Conservation (phyloP, 2,329 filamentous ascomycete species). For the Colletotrichum siamense region DNA sequence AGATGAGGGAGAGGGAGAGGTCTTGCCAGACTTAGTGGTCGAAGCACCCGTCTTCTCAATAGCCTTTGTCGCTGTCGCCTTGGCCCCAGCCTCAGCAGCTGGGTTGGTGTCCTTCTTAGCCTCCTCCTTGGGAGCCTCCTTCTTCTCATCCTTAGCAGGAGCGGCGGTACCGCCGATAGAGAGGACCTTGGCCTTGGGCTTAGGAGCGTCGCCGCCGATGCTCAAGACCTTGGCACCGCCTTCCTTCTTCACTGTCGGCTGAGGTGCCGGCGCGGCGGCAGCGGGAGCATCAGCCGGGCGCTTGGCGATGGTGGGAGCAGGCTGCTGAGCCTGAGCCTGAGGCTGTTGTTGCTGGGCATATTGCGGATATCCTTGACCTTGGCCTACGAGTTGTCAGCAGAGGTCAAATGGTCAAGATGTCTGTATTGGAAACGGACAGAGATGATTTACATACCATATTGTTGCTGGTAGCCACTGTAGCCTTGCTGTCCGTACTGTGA, state of each 20-base stretch:
- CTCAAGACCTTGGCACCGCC: conserved; percentile 68
- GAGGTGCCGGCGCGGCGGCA: conserved; percentile 44
- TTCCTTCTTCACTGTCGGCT: conserved; percentile 60
- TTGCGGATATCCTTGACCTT: conserved; percentile 48
- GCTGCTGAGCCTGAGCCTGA: conserved; percentile 35
- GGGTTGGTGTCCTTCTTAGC: conserved; percentile 46
- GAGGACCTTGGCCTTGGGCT: conserved; percentile 56
- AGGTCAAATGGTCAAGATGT: neutral
- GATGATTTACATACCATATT: conserved; percentile 35
- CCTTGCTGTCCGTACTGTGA: conserved; percentile 48
- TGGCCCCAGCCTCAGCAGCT: conserved; percentile 73
- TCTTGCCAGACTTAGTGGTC: conserved; percentile 66
- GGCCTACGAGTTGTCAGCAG: conserved; percentile 8
- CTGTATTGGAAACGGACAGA: neutral
- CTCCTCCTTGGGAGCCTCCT: conserved; percentile 53
- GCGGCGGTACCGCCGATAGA: conserved; percentile 42
- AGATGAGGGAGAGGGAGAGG: conserved; percentile 82
- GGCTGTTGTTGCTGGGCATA: conserved; percentile 53
- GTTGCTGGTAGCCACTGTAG: conserved; percentile 43
- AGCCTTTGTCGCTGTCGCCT: conserved; percentile 86
- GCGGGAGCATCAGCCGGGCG: conserved; percentile 55
- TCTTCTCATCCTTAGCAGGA: conserved; percentile 47
- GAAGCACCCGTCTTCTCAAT: conserved; percentile 85
- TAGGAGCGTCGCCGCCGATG: conserved; percentile 64
- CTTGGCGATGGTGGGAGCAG: conserved; percentile 69